Evolutionary conservation across 306 rosid genomes (phyloP).

Genomic region (Citrullus mucosospermus): DNA sequence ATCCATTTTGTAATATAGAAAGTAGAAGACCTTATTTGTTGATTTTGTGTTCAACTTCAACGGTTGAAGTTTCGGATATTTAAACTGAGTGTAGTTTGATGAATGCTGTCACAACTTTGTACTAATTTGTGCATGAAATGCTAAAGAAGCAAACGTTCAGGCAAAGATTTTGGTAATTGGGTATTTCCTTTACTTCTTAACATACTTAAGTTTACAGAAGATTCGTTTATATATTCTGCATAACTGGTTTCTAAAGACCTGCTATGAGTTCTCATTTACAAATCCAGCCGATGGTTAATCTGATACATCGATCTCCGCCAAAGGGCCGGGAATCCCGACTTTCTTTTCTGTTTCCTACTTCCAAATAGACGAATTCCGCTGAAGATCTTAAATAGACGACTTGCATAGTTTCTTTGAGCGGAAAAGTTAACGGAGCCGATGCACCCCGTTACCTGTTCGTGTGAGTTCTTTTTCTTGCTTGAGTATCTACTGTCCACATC

Average conservation of each 20-base stretch:
- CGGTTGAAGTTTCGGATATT: no score
- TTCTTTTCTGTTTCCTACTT: slow-evolving; percentile 39
- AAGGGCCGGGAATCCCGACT: slow-evolving; percentile 22
- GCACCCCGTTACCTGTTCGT: slow-evolving; percentile 57
- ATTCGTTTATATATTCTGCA: not conserved
- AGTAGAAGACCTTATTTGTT: not conserved
- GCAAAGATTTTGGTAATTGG: not conserved
- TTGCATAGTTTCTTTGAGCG: slow-evolving; percentile 52
- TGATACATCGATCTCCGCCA: slow-evolving; percentile 30
- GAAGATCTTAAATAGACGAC: slow-evolving; percentile 40
- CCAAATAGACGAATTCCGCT: slow-evolving; percentile 50
- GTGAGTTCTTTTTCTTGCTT: slow-evolving; percentile 39
- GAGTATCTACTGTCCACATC: slow-evolving; percentile 38
- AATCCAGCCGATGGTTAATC: slow-evolving; percentile 9
- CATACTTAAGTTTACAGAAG: not conserved
- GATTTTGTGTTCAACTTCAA: no score
- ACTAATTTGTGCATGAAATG: not conserved
- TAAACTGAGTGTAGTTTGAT: not conserved
- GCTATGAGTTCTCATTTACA: not conserved
- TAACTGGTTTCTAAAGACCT: slow-evolving; percentile 32
- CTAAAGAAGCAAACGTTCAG: not conserved
- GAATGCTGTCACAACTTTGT: not conserved
- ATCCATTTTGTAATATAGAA: no score
- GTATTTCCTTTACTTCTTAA: not conserved
- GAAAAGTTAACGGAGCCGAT: slow-evolving; percentile 58